A percentile compares a stretch with the other conserved stretches of the same genome.
Conservation (phyloP, 2,329 filamentous ascomycete species). For the Cladosporium sp. region DNA sequence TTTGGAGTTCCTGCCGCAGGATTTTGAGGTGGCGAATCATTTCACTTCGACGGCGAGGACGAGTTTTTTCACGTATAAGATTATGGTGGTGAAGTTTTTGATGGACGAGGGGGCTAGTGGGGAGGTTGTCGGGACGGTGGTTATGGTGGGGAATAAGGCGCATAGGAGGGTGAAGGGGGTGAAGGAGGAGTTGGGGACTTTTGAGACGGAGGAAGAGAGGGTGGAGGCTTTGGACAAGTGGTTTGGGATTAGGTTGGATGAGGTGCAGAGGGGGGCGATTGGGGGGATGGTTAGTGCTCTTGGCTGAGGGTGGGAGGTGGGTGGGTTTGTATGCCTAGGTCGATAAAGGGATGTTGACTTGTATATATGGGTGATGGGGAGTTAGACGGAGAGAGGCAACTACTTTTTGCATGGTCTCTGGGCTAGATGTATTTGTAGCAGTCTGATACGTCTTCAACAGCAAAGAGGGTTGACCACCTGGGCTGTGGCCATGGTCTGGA, state of each 20-base stretch:
- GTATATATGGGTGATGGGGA: too few species aligned
- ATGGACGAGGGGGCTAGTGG: slow-evolving; percentile 37
- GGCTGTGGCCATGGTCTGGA: too few species aligned
- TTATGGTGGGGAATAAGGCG: slow-evolving; percentile 40
- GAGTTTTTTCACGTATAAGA: slow-evolving; percentile 51
- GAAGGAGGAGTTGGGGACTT: slow-evolving; percentile 37
- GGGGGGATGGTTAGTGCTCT: slow-evolving; percentile 18
- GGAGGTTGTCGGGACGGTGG: slow-evolving; percentile 34
- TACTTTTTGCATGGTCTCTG: too few species aligned
- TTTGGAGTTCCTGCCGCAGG: slow-evolving; percentile 56
- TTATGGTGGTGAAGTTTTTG: slow-evolving; percentile 54
- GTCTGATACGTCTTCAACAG: too few species aligned
- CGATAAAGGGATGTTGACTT: too few species aligned
- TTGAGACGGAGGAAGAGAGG: slow-evolving; percentile 40
- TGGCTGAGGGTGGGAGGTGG: too few species aligned
- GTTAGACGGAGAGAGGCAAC: too few species aligned
- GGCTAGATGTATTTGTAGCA: too few species aligned
- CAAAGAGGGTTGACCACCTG: too few species aligned
- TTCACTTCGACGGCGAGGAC: slow-evolving; percentile 46
- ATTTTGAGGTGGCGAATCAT: slow-evolving; percentile 60
- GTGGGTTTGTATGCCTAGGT: too few species aligned
- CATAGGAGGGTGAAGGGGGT: slow-evolving; percentile 43
- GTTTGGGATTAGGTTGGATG: slow-evolving; percentile 41
- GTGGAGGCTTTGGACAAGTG: slow-evolving; percentile 39
- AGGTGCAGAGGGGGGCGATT: slow-evolving; percentile 37